These are phyloP conservation scores for Phytophthora kernoviae DNA, from an alignment of 352 stramenopile genomes.

Conservation along the genomic window DNA sequence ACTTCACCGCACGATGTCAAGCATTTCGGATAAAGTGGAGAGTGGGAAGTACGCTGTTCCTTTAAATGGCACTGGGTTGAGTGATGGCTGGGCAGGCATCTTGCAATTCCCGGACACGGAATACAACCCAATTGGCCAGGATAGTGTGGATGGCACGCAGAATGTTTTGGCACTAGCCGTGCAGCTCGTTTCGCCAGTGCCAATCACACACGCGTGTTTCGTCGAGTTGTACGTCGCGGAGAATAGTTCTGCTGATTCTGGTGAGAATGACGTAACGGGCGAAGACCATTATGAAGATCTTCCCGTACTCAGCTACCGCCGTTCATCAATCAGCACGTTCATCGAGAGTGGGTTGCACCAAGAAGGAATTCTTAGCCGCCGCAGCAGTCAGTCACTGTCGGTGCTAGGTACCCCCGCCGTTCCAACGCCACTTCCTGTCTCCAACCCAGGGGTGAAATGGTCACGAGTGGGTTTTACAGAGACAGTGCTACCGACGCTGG, in stretches of 20 bases:
- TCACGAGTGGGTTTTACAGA: slow-evolving; percentile 78
- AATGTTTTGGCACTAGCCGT: slow-evolving; percentile 82
- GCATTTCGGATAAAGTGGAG: slow-evolving; percentile 55
- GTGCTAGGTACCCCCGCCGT: slow-evolving; percentile 29
- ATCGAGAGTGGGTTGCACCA: slow-evolving; percentile 74
- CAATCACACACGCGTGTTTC: slow-evolving; percentile 74
- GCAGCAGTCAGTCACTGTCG: slow-evolving; percentile 56
- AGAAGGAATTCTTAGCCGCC: slow-evolving; percentile 61
- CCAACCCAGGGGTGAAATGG: slow-evolving; percentile 52
- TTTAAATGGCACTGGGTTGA: slow-evolving; percentile 44
- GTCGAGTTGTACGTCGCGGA: slow-evolving; percentile 80
- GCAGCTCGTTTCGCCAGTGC: slow-evolving; percentile 65
- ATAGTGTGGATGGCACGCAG: slow-evolving; percentile 61
- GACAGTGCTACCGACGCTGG: slow-evolving; percentile 69
- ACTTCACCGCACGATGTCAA: slow-evolving; percentile 38
- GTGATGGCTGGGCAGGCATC: slow-evolving; percentile 72
- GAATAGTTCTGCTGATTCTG: slow-evolving; percentile 35
- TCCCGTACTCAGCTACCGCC: slow-evolving; percentile 47
- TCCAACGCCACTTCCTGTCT: slow-evolving; percentile 33
- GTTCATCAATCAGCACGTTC: slow-evolving; percentile 74
- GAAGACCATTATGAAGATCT: slow-evolving; percentile 65
- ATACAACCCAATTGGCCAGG: slow-evolving; percentile 65
- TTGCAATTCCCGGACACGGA: slow-evolving; percentile 76
- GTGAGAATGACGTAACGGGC: slow-evolving; percentile 54
- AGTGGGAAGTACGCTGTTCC: slow-evolving; percentile 32